Evolutionary conservation across 768 basidiomycete species (phyloP), one percentile per base, ranked within the genome.

Genomic region (Hysterangium stoloniferum): DNA sequence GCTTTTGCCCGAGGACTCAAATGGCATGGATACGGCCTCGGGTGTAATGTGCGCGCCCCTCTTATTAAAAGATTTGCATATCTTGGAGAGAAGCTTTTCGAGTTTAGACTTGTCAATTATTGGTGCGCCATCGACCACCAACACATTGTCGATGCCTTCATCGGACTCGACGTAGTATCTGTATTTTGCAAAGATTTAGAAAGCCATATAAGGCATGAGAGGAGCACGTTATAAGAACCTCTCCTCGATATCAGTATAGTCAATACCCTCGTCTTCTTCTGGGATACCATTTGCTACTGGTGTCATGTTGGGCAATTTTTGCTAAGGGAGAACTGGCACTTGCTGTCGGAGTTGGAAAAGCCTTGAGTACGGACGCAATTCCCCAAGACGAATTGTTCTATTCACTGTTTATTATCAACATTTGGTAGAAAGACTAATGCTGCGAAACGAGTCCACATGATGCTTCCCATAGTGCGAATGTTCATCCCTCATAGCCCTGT

Each of bases 61-160:
- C 60, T 80, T 82, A 11, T 75, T 73, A 63, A 97, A 95, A 57
- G 89, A 83, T 64, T 92, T 92, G 50, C 79, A 70, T 28, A 98
- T 75, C 64, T 86, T 89, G 31, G 81, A 68, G 17, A 96, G 61
- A 15, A 99, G 77, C 67, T 77, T 87, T 42, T 90, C 87, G 32
- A 82, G 75, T 68, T 92, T 93, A 46, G 79, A 77, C 59, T 79
- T 82, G 62, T 96, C 92, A 64, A 97, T 89, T 53, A 90, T 65
- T 8, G 94, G 96, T 19, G 94, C 76, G 44, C 92, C 91, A 65
- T 98, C 96, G 52, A 98, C 81, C 46, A 98, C 86, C 47, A 99
- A 68, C 51, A 90, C 80, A 62, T 87, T 89, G 72, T 98, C 96
- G 61, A 97, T 79, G 34, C 87, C 78, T 57, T 91, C 84, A 58